Conservation (phyloP, 495 filamentous ascomycete genomes). For the Xylaria venustula region DNA sequence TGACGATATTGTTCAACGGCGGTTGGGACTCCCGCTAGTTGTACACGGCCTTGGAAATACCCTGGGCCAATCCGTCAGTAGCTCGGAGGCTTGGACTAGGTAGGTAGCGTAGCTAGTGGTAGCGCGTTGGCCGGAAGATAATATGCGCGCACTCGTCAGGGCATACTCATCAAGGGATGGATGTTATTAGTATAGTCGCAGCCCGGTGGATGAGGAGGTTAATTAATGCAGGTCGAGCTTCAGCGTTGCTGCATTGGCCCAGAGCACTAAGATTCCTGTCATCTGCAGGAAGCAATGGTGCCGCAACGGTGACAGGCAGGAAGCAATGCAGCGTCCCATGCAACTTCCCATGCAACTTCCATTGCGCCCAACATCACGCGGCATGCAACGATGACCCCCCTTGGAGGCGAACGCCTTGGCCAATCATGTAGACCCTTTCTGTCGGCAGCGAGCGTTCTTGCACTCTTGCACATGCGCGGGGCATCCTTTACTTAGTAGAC, state of each 20-base stretch:
- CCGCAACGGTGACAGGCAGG: not conserved
- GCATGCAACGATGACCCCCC: not conserved
- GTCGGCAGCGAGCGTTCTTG: not conserved
- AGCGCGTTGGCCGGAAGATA: not conserved
- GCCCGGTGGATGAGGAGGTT: too few species aligned
- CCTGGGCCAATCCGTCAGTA: not conserved
- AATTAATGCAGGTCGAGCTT: not conserved
- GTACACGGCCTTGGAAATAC: slow-evolving; percentile 3
- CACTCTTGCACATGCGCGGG: not conserved
- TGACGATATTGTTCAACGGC: not conserved
- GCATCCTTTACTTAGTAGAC: not conserved
- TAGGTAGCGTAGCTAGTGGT: not conserved
- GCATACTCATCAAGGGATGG: not conserved
- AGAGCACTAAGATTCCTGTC: not conserved
- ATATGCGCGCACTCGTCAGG: not conserved
- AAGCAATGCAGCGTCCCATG: slow-evolving; percentile 2
- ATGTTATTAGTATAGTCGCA: too few species aligned
- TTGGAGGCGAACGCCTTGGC: not conserved
- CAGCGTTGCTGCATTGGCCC: not conserved
- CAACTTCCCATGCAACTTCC: too few species aligned
- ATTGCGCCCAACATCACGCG: not conserved
- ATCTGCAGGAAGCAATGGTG: not conserved
- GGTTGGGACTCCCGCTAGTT: not conserved
- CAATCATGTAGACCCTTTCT: not conserved
- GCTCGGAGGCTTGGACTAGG: not conserved